A percentile compares a stretch with the other conserved stretches of the same genome.
phyloP scores from a whole-genome alignment of 225 moss, liverwort and hornwort species.

The Pseudisothecium myosuroides region DNA sequence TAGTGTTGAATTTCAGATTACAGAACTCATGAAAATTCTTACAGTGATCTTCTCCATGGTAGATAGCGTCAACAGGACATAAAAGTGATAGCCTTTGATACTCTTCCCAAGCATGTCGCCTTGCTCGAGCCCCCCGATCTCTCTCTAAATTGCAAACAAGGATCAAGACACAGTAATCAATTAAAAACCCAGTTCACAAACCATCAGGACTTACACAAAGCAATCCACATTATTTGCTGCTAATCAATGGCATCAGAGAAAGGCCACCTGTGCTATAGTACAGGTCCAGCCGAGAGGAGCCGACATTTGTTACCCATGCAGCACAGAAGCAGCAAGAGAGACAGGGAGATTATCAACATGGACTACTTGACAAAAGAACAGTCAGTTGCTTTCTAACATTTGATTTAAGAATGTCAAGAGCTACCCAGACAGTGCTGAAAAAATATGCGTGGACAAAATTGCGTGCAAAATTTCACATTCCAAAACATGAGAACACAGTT shows the following conservation, averaged over 20 bases:
- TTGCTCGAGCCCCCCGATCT: slow-evolving; percentile 11
- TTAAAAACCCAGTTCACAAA: background rate
- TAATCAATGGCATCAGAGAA: background rate
- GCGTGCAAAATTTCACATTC: background rate
- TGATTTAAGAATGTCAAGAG: background rate
- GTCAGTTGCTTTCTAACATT: background rate
- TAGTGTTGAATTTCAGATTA: slow-evolving; percentile 4
- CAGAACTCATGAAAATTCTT: slow-evolving; percentile 26
- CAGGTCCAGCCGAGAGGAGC: background rate
- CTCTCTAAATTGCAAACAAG: slow-evolving; percentile 14
- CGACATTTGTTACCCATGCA: background rate
- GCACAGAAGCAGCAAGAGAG: background rate
- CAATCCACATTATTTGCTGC: background rate
- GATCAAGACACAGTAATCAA: background rate
- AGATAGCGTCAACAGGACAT: slow-evolving; percentile 23
- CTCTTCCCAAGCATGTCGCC: slow-evolving; percentile 36
- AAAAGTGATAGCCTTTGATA: slow-evolving; percentile 22
- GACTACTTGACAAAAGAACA: background rate
- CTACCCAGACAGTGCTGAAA: background rate
- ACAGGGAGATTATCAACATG: background rate
- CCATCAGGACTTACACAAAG: background rate
- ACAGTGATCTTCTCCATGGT: slow-evolving; percentile 5
- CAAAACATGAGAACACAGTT: background rate
- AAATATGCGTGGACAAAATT: background rate
- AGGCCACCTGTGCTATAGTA: background rate